Conservation (phyloP, 2,329 filamentous ascomycete genomes). For the Cladosporium cucumerinum region DNA sequence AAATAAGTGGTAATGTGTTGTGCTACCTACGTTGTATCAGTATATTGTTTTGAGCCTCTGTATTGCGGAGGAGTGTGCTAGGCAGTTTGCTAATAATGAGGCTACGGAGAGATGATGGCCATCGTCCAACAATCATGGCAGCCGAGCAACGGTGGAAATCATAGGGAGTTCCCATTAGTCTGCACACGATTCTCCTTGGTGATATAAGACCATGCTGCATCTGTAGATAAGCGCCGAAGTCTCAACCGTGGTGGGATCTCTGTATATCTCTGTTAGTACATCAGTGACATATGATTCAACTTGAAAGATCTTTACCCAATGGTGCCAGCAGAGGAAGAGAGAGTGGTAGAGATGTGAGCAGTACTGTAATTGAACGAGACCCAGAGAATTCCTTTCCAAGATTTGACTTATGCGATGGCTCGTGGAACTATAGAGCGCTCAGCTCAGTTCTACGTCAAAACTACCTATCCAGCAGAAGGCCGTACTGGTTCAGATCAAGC, state of each 20-base stretch:
- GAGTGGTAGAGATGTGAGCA: neutral
- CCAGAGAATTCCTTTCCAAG: neutral
- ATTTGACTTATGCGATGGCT: neutral
- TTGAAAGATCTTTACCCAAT: neutral
- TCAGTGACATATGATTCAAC: neutral
- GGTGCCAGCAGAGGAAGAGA: neutral
- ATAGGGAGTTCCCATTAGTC: neutral
- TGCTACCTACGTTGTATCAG: neutral
- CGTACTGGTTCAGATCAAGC: neutral
- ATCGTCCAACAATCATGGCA: neutral
- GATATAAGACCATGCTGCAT: neutral
- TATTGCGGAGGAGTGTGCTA: neutral
- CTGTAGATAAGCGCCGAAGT: neutral
- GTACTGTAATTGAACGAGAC: neutral
- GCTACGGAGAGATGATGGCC: neutral
- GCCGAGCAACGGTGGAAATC: neutral
- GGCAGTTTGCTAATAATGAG: neutral
- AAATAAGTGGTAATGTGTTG: neutral
- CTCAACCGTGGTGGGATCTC: neutral
- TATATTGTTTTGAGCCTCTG: neutral
- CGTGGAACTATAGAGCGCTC: neutral
- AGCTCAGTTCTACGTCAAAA: neutral
- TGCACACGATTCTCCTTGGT: neutral
- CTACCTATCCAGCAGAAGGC: neutral
- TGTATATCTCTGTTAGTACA: neutral